Evolutionary conservation across 164 flowering plant species (phyloP), one percentile per base, ranked within the genome.

Genomic region (Akebia trifoliata): DNA sequence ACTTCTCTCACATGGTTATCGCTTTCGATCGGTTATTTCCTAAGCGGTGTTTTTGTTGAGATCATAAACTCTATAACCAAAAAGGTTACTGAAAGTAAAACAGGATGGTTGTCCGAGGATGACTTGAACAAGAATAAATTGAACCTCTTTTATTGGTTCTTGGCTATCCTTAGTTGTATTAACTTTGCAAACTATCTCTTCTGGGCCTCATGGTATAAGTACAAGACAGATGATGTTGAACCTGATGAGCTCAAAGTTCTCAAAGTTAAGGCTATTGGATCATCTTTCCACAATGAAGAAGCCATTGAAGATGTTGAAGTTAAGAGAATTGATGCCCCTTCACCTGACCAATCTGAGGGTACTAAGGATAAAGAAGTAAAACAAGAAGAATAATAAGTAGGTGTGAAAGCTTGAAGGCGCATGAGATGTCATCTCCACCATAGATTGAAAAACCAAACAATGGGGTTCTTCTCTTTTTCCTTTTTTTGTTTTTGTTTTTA

Each of bases 1-100:
- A 83, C 88, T 11, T 79, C 92, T 1, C 78, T 85, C 29, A 72
- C 85, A 2, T 85, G 69, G 69, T 53, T 79, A n/a, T 77, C 92
- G 0, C 45, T 75, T 1, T 73, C 92, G 0, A 57, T 78, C 0
- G 92, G 92, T 7, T 81, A 75, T 65, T 83, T 72, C 66, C 64
- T 85, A 50, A 85, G 92, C 42, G 60, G 58, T n/a, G 39, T 70
- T 5, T 70, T 85, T 11, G 92, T 85, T 12, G 65, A 66, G 15
- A 7, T 71, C 34, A 72, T 79, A 5, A 81, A 82, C 43, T 15
- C 71, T 1, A 65, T 78, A 21, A 82, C 92, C 6, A 58, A 57
- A 31, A 65, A 54, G 14, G 15, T 73, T 0, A 47, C 77, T 0
- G 59, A 69, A 2, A 73, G 71, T 57, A 68, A 61, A 40, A 58